A percentile compares a stretch with the other conserved stretches of the same genome.
phyloP scores from a whole-genome alignment of 352 stramenopile genomes.

The Blastocystis sp. region DNA sequence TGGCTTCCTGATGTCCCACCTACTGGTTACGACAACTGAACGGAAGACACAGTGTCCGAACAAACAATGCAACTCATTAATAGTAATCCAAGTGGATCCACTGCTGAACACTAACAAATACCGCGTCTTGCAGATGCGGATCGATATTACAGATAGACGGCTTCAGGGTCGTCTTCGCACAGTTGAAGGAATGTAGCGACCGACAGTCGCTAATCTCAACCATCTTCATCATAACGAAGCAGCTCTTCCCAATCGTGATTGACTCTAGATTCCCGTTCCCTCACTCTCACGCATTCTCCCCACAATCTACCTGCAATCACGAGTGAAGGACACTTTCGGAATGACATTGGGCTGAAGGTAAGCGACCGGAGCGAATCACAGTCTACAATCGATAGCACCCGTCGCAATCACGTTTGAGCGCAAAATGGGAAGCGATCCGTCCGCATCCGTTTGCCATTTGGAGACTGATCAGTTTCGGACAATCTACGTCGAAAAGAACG shows the following conservation, averaged over 20 bases:
- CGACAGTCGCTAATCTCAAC: background rate
- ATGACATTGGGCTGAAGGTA: background rate
- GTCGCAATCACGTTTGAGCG: no score
- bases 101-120: background rate
- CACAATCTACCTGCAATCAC: background rate
- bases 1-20: background rate
- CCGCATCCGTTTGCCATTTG: background rate
- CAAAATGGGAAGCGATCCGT: background rate
- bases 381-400: background rate
- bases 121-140: background rate
- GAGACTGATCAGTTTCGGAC: background rate
- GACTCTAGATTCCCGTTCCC: background rate
- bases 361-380: background rate
- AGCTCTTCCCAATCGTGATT: background rate
- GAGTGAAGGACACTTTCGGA: background rate
- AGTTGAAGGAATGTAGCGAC: background rate
- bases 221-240: background rate
- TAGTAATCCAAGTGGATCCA: background rate
- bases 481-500: background rate
- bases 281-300: background rate
- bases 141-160: background rate
- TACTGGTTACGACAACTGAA: background rate
- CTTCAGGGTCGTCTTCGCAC: background rate
- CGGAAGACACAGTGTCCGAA: background rate
- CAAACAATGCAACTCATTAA: slow-evolving; percentile 43